phyloP scores from a whole-genome alignment of 345 rosid genomes.

The Hibiscus mutabilis region DNA sequence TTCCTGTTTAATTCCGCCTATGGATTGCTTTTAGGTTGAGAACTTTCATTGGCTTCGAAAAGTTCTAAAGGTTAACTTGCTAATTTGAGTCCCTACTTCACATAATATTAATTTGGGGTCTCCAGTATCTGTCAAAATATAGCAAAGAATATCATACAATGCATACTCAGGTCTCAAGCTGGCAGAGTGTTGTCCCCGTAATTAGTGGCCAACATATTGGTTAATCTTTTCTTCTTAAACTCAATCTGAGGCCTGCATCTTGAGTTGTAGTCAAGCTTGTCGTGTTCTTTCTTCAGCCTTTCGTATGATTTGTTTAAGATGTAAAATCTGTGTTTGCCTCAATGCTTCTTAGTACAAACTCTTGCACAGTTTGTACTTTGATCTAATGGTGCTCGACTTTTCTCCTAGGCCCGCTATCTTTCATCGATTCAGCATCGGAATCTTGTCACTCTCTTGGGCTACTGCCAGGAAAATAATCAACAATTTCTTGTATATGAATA shows the following conservation, averaged over 20 bases:
- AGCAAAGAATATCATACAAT: too few relatives aligned
- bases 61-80: neutral
- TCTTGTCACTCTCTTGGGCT: slow-evolving; percentile 84
- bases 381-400: slow-evolving; percentile 12
- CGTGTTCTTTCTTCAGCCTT: neutral
- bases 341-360: neutral
- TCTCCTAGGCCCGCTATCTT: slow-evolving; percentile 68
- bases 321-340: neutral
- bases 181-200: too few relatives aligned
- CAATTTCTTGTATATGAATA: slow-evolving; percentile 85
- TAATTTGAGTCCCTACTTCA: neutral
- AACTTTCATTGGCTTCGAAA: slow-evolving; percentile 5
- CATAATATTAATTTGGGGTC: too few relatives aligned
- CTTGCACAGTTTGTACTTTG: neutral
- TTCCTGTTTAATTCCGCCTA: neutral
- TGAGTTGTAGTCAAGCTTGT: neutral
- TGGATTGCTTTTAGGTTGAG: neutral
- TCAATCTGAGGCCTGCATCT: too few relatives aligned
- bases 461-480: slow-evolving; percentile 73
- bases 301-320: neutral
- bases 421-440: slow-evolving; percentile 80
- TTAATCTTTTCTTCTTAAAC: too few relatives aligned
- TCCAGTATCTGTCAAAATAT: too few relatives aligned
- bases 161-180: too few relatives aligned
- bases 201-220: too few relatives aligned